These are phyloP conservation scores for Fusarium gaditjirri DNA, from an alignment of 2,329 filamentous ascomycete species.

Conservation along the genomic window DNA sequence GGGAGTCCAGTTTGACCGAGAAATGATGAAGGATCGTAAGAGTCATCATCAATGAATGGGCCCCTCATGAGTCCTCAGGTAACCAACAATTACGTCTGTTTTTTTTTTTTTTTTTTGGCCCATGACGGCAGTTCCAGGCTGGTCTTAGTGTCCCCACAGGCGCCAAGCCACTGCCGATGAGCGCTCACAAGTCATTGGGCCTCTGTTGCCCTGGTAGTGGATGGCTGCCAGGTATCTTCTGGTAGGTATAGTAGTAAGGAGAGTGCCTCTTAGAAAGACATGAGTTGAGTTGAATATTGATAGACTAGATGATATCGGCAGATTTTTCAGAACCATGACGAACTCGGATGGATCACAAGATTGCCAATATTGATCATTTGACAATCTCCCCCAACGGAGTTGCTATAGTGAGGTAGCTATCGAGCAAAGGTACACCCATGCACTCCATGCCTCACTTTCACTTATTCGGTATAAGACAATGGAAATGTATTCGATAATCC, in stretches of 20 bases:
- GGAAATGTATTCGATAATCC: background rate
- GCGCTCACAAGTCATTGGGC: constrained; percentile 10
- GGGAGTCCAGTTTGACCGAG: background rate
- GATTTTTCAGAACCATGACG: background rate
- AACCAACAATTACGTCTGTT: constrained; percentile 18
- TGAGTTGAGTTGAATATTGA: background rate
- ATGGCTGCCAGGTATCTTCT: background rate
- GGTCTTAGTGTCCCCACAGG: constrained; percentile 13
- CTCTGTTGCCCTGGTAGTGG: constrained; percentile 15
- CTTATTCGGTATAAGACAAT: background rate
- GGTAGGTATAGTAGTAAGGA: background rate
- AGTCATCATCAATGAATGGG: constrained; percentile 32
- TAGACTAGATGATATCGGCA: background rate
- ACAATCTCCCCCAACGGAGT: background rate
- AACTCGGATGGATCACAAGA: background rate
- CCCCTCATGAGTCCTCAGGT: constrained; percentile 25
- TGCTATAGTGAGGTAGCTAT: background rate
- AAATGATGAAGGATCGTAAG: constrained; percentile 26
- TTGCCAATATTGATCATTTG: background rate
- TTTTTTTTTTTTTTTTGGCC: too few relatives aligned
- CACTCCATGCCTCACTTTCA: background rate
- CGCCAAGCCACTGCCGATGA: constrained; percentile 32
- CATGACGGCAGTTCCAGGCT: constrained; percentile 23
- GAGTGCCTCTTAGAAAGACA: background rate
- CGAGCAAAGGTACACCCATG: background rate